These are phyloP conservation scores for Naematelia aurantialba DNA, from an alignment of 768 basidiomycete genomes.

Conservation along the genomic window DNA sequence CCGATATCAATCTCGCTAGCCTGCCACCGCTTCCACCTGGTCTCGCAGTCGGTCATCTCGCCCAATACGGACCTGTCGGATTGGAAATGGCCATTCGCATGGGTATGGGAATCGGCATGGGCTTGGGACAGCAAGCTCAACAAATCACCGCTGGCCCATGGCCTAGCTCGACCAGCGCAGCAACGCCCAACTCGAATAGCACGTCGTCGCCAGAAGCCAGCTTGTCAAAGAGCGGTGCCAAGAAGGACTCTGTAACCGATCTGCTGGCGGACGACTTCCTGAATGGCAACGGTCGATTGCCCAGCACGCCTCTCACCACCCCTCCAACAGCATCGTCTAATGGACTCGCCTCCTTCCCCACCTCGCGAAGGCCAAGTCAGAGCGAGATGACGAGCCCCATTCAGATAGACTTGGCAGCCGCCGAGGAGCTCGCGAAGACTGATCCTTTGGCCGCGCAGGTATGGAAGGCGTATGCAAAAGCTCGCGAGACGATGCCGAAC, in stretches of 20 bases:
- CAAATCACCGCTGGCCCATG: slow-evolving; percentile 4
- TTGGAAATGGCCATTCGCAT: slow-evolving; percentile 49
- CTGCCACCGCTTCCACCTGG: slow-evolving; percentile 47
- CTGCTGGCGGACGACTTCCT: slow-evolving; percentile 48
- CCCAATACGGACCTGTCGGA: slow-evolving; percentile 44
- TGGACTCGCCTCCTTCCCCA: slow-evolving; percentile 17
- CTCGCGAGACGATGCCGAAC: slow-evolving; percentile 82
- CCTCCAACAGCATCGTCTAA: slow-evolving; percentile 4
- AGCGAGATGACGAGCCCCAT: slow-evolving; percentile 26
- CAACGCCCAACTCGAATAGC: slow-evolving; percentile 7
- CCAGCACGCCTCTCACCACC: slow-evolving; percentile 16
- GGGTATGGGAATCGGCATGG: slow-evolving; percentile 49
- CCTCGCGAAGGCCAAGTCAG: slow-evolving; percentile 30
- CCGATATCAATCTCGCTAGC: slow-evolving; percentile 17
- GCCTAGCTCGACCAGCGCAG: neutral
- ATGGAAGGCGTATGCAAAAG: slow-evolving; percentile 92
- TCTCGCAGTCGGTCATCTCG: slow-evolving; percentile 39
- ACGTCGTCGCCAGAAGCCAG: slow-evolving; percentile 2
- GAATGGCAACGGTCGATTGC: slow-evolving; percentile 10
- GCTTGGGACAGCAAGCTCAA: slow-evolving; percentile 20
- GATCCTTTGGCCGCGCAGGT: slow-evolving; percentile 93
- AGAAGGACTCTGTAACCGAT: slow-evolving; percentile 31
- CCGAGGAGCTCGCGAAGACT: slow-evolving; percentile 54
- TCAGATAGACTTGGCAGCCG: slow-evolving; percentile 14
- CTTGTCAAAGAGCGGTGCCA: slow-evolving; percentile 5